Base-by-base conservation (phyloP, 2,329 filamentous ascomycete species). In the Curvularia sp. region DNA sequence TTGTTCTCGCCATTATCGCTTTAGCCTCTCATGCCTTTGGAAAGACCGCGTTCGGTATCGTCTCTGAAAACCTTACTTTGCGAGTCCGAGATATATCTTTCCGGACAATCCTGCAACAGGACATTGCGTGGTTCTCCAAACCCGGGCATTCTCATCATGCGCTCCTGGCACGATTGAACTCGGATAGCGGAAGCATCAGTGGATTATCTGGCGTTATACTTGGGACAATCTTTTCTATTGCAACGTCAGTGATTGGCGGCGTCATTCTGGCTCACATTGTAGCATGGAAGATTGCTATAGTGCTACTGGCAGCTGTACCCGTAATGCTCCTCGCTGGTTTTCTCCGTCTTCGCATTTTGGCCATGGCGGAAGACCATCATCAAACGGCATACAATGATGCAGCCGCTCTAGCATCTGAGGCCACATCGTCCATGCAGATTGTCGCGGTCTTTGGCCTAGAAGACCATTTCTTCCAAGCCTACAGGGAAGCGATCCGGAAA, bases 391-490 rank as follows among this genome's bases (percentile, higher is more conserved):
- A 89, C 64, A 82, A 84, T 6, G 82, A 83, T 42, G 87, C 89
- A 1, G 84, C 88, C 15, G 82, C 84, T 5, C 83, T 91, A 50
- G 87, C 87, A 1, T 86, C 87, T 5, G 89, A 92, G 65, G 87
- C 88, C 1, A 86, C 89, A 49, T 83, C 85, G 51, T 85, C 84
- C 1, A 87, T 89, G 74, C 86, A 87, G 65, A 90, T 89, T 27
- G 82, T 82, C 13, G 77, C 79, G 3, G 74, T 78, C 1, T 76
- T 81, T 10, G 78, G 79, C 6, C 68, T 79, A 6, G 79, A 81
- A 58, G 64, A 71, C 6, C 71, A 77, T 39, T 73, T 80, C 15
- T 65, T 80, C 18, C 60, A 70, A 13, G 57, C 71, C 10, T 81
- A 81, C 53, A 70, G 69, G 43, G 65, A 67, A 2, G 74, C 76